A percentile compares a stretch with the other conserved stretches of the same genome.
phyloP scores from a whole-genome alignment of 1,284 basidiomycete genomes.

The Moesziomyces aphidis region DNA sequence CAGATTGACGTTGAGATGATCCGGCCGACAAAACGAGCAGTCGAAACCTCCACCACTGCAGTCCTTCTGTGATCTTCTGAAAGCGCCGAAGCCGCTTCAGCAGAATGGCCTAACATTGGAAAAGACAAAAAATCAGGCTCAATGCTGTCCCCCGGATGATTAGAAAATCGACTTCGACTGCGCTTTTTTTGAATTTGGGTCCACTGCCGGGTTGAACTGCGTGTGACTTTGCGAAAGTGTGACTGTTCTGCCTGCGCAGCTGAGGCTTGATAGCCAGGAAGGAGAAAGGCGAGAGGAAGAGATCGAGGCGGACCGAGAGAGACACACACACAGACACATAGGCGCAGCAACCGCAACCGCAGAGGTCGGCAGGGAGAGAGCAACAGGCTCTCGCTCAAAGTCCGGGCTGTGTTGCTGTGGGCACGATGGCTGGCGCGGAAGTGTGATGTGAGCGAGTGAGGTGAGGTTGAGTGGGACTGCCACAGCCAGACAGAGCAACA shows the following conservation, averaged over 20 bases:
- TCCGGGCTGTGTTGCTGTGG: neutral
- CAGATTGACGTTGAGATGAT: too few species aligned
- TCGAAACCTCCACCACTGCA: neutral
- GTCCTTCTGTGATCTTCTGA: neutral
- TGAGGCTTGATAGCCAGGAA: neutral
- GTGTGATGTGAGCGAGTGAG: neutral
- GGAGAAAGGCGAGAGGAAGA: neutral
- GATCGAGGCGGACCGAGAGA: neutral
- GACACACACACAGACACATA: neutral
- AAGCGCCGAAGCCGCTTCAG: neutral
- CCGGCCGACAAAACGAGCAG: neutral
- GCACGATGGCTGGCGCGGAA: neutral
- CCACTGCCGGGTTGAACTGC: neutral
- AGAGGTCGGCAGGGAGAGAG: neutral
- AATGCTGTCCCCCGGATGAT: neutral
- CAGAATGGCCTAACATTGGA: neutral
- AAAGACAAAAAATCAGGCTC: neutral
- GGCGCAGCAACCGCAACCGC: neutral
- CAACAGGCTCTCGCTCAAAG: neutral
- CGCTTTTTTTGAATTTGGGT: neutral
- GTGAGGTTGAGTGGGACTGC: neutral
- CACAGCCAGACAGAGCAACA: neutral
- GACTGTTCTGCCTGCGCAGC: neutral
- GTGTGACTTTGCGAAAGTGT: neutral
- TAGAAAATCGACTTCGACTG: neutral